Base-by-base conservation (phyloP, 768 basidiomycete genomes). In the Trametes gibbosa region DNA sequence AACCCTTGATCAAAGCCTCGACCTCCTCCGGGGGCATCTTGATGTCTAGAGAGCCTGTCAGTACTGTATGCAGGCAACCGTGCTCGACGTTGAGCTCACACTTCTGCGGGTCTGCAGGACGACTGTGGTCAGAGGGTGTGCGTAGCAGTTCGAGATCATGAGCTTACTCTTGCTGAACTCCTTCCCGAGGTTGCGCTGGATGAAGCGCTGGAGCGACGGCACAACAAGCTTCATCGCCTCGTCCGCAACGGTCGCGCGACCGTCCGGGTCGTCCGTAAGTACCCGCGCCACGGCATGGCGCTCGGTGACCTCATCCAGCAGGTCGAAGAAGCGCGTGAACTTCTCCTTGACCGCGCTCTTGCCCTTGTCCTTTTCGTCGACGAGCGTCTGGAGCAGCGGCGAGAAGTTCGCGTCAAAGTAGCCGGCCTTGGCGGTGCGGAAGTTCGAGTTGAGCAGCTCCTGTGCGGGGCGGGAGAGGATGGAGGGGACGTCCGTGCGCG, bases 361-460 rank as follows among this genome's bases (percentile, higher is more conserved):
- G 25, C 74, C 65, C 71, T 82, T 83, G 29, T 72, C 77, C 50
- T 70, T 72, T 74, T 84, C 75, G 75, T 82, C 69, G 72, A 78
- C 72, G 54, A 84, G 72, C 19, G 80, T 65, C 57, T 89, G 87
- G 76, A 93, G 84, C 50, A 93, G 74, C 12, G 89, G 86, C 7
- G 86, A 84, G 70, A 89, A 92, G 72, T 91, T 93, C 23, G 87
- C 77, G 61, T 92, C 91, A 59, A 91, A 91, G 72, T 94, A 94
- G 4, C 79, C 86, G 9, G 90, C 89, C 71, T 92, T 92, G 42
- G 91, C 87, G 0, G 85, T 91, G 37, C 90, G 84, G 74, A 85
- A 90, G 59, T 82, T 84, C 5, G 85, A 86, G 60, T 83, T 81
- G 27, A 94, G 77, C 19, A 77, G 63, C 21, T 90, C 87, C 45